Conservation (phyloP, 192 early-diverging fungal genomes). For the Entomortierella chlamydospora region DNA sequence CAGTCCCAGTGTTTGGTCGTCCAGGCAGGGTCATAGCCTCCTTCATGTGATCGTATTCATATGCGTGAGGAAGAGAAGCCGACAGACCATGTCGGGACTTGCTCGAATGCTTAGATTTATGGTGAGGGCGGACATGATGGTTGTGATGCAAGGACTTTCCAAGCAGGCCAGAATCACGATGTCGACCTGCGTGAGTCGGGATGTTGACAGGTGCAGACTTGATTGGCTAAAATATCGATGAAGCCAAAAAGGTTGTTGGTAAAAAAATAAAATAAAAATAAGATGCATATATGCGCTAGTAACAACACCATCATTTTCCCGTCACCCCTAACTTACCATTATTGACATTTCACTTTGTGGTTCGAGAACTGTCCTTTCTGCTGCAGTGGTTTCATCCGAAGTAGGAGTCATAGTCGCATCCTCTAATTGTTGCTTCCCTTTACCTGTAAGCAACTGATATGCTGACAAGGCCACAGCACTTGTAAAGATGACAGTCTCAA, state of each 20-base stretch:
- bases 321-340: slow-evolving; percentile 26
- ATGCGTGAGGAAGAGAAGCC: slow-evolving; percentile 29
- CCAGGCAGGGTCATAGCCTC: neutral
- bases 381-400: neutral
- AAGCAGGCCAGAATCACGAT: slow-evolving; percentile 9
- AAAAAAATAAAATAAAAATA: neutral
- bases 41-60: slow-evolving; percentile 17
- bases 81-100: slow-evolving; percentile 13
- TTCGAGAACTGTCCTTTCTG: neutral
- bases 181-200: slow-evolving; percentile 17
- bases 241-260: too few species aligned
- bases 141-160: slow-evolving; percentile 25
- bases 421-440: slow-evolving; percentile 12
- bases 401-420: neutral
- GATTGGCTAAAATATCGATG: too few species aligned
- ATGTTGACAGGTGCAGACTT: slow-evolving; percentile 42
- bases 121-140: neutral
- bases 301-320: too few species aligned
- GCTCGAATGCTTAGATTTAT: slow-evolving; percentile 8
- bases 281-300: too few species aligned
- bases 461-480: slow-evolving; percentile 54
- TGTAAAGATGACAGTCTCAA: slow-evolving; percentile 57
- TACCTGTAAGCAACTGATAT: slow-evolving; percentile 49
- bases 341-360: neutral
- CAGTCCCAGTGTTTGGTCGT: slow-evolving; percentile 45